Conservation (phyloP, 371 early-diverging fungal species). For the Mortierella sp. region DNA sequence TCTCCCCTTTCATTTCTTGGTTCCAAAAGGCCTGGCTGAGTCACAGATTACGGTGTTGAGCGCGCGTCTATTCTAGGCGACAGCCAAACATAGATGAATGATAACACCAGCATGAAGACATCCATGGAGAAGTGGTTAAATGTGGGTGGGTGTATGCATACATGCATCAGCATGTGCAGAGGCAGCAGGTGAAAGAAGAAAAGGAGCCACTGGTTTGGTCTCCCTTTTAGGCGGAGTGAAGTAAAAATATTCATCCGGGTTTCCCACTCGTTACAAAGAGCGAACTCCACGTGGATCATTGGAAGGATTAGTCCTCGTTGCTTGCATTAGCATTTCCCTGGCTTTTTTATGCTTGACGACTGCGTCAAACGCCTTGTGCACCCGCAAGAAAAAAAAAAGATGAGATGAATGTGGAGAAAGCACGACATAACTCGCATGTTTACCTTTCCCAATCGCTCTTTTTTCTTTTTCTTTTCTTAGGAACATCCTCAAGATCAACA, state of each 20-base stretch:
- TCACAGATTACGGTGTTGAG: not conserved
- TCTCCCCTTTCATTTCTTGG: not conserved
- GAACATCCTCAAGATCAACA: conserved; percentile 97
- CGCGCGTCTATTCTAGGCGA: not conserved
- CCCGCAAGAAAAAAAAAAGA: not conserved
- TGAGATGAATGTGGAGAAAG: conserved; percentile 17
- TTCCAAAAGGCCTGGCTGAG: not conserved
- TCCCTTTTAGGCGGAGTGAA: not conserved
- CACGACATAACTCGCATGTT: conserved; percentile 19
- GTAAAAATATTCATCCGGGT: not conserved
- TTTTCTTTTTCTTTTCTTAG: conserved; percentile 51
- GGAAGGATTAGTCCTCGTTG: not conserved
- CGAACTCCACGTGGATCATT: conserved; percentile 25
- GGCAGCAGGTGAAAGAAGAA: not conserved
- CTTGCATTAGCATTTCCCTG: not conserved
- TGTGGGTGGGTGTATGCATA: not conserved
- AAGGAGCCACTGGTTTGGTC: not conserved
- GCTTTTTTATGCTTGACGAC: not conserved
- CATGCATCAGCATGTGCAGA: not conserved
- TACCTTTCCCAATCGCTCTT: not conserved
- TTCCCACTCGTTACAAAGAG: conserved; percentile 2
- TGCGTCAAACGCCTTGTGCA: not conserved
- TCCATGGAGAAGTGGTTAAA: not conserved
- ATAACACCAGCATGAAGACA: not conserved
- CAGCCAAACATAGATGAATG: not conserved